Conservation (phyloP, 768 basidiomycete species). For the Naganishia randhawae region DNA sequence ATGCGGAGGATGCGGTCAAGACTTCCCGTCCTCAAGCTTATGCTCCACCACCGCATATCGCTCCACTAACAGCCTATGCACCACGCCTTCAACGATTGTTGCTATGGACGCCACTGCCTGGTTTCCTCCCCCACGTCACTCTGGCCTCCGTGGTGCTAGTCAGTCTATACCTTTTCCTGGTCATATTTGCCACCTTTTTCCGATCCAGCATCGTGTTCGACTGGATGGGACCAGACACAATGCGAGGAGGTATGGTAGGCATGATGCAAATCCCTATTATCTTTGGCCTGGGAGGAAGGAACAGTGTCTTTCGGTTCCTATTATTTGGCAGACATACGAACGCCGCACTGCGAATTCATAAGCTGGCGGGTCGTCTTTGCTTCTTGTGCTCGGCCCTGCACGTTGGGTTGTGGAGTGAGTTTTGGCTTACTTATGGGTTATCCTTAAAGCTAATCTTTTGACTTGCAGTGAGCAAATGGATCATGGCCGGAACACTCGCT, state of each 20-base stretch:
- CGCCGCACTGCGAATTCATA: conserved; percentile 42
- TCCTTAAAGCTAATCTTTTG: background rate
- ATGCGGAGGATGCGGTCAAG: background rate
- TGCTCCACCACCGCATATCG: conserved; percentile 19
- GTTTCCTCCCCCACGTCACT: conserved; percentile 37
- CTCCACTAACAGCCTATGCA: background rate
- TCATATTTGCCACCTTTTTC: conserved; percentile 38
- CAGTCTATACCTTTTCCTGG: conserved; percentile 36
- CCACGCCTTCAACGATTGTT: conserved; percentile 19
- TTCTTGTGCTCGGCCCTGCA: conserved; percentile 41
- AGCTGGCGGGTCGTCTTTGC: conserved; percentile 40
- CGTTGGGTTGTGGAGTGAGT: conserved; percentile 40
- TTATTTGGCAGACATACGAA: conserved; percentile 39
- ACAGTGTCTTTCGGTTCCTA: conserved; percentile 39
- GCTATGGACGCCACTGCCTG: conserved; percentile 36
- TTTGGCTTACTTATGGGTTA: background rate
- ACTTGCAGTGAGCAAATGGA: conserved; percentile 38
- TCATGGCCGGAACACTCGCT: conserved; percentile 27
- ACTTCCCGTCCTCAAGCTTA: background rate
- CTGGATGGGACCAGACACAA: conserved; percentile 38
- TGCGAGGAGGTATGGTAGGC: conserved; percentile 42
- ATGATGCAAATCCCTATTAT: conserved; percentile 43
- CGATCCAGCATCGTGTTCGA: conserved; percentile 31
- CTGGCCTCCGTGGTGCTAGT: conserved; percentile 35
- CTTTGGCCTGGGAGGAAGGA: conserved; percentile 44